Percentiles rank a stretch among this genome's conserved stretches.
These are phyloP conservation scores for Alternaria triticina DNA, from an alignment of 2,329 filamentous ascomycete species.

Conservation along the genomic window DNA sequence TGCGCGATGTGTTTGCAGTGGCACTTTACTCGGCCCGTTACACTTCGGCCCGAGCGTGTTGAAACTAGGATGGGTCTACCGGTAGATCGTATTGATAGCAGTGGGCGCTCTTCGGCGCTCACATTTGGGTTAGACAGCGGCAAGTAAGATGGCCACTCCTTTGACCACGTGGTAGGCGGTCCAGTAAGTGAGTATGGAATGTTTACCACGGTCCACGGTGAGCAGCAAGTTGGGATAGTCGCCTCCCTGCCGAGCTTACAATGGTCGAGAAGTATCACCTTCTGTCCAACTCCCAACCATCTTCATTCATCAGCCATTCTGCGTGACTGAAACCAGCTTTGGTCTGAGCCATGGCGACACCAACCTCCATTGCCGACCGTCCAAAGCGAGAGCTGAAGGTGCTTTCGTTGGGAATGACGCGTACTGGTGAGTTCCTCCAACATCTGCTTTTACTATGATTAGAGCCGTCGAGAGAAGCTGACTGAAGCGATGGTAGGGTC, in stretches of 20 bases:
- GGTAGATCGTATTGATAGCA: background rate
- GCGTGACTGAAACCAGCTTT: background rate
- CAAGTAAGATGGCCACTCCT: background rate
- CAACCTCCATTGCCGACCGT: background rate
- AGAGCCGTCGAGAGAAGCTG: background rate
- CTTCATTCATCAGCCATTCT: background rate
- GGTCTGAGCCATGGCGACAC: background rate
- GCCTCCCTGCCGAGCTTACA: background rate
- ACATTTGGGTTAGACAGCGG: background rate
- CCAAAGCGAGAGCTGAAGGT: slow-evolving; percentile 8
- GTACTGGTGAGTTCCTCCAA: background rate
- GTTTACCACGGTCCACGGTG: background rate
- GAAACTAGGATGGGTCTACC: background rate
- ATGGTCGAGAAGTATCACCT: background rate
- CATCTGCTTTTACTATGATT: background rate
- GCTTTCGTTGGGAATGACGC: slow-evolving; percentile 4
- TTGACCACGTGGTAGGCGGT: slow-evolving; percentile 5
- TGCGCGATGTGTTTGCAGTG: slow-evolving; percentile 1
- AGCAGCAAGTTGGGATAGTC: background rate
- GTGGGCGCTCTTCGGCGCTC: background rate
- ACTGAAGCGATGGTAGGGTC: background rate
- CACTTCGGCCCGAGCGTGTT: background rate
- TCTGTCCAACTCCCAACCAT: background rate
- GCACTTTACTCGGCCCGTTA: background rate
- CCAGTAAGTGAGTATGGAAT: background rate